phyloP scores from a whole-genome alignment of 805 yeast genomes.

The Scheffersomyces stipitis region DNA sequence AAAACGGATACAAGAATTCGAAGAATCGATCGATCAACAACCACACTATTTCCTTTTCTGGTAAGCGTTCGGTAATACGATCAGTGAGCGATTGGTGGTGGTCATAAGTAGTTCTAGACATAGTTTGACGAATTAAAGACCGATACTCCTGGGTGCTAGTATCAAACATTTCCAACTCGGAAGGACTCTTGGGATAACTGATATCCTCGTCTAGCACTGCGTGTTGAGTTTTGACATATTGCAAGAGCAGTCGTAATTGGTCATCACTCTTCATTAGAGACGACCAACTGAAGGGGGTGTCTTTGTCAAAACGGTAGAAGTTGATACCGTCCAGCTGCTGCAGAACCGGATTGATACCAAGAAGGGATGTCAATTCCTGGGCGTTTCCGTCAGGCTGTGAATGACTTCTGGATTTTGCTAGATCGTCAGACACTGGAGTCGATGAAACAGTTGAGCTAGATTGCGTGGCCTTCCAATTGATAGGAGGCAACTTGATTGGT shows the following conservation, averaged over 20 bases:
- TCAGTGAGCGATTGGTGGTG: not conserved
- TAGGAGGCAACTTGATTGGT: not conserved
- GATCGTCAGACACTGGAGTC: not conserved
- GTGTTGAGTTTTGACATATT: constrained; percentile 3
- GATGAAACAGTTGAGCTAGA: not conserved
- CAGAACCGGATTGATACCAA: constrained; percentile 5
- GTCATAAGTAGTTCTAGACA: not conserved
- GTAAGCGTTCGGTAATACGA: constrained; percentile 9
- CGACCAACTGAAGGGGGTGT: constrained; percentile 6
- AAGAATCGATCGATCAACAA: constrained; percentile 17
- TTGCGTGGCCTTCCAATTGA: not conserved
- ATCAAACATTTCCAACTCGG: not conserved
- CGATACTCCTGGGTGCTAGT: not conserved
- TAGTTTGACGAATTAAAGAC: not conserved
- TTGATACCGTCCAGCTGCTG: constrained; percentile 2
- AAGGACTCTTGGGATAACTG: constrained; percentile 1
- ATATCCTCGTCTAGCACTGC: constrained; percentile 2
- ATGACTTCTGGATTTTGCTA: not conserved
- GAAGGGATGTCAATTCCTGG: not conserved
- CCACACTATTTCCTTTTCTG: constrained; percentile 15
- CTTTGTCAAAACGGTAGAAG: constrained; percentile 1
- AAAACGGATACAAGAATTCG: constrained; percentile 14
- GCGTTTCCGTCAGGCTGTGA: not conserved
- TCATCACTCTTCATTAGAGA: constrained; percentile 6
- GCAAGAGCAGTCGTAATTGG: constrained; percentile 2